Base-by-base conservation (phyloP, 2,329 filamentous ascomycete species). In the Cladosporium velox region DNA sequence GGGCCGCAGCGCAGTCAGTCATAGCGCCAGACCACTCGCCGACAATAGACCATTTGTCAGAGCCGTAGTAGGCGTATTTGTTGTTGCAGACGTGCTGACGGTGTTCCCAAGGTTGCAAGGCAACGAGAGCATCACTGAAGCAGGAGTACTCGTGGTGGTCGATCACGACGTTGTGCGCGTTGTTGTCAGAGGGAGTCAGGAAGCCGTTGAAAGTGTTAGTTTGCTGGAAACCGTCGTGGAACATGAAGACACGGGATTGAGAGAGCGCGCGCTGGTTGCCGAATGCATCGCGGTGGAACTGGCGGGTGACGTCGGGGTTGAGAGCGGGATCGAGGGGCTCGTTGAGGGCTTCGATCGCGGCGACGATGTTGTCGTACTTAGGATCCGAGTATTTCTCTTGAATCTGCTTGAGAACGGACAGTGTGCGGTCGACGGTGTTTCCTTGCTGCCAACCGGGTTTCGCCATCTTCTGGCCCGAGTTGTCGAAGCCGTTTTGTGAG, bases 81-180 rank as follows among this genome's bases (percentile, higher is more conserved):
- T 85, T 83, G 62, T 79, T 81, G 78, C 88, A 91, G 61, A 85
- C 87, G 32, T 79, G 77, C 66, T 83, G 77, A 44, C 85, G 77
- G 70, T 91, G 89, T 65, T 85, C 73, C 69, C 79, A 78, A 4
- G 83, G 82, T 41, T 79, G 76, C 74, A 85, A 76, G 26, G 80
- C 79, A 34, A 89, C 77, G 32, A 85, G 78, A 0, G 77, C 79
- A 28, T 82, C 76, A 67, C 80, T 82, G 77, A 90, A 90, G 66
- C 88, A 81, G 73, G 90, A 85, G 74, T 91, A 91, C 73, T 90
- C 87, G 74, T 91, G 89, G 66, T 88, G 87, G 72, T 91, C 89
- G 68, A 91, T 77, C 55, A 85, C 84, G 49, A 89, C 83, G 57
- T 85, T 84, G 54, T 83, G 79, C 3, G 82, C 79, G 69, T 82